Evolutionary conservation across 768 basidiomycete species (phyloP).

Genomic region (Calocybe gangraenosa): DNA sequence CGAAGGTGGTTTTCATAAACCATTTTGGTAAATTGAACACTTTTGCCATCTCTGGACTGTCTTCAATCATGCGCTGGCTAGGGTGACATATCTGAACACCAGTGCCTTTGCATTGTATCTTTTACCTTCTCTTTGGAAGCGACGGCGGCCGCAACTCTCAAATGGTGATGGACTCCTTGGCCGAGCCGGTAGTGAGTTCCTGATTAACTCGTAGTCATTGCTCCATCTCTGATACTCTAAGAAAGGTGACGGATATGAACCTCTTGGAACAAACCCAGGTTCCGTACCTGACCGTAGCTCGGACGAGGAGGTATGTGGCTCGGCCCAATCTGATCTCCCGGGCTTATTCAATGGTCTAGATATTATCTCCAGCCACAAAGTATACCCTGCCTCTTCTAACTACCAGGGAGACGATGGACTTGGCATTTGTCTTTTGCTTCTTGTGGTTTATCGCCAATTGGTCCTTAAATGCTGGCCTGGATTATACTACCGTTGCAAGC

Average conservation of each 20-base stretch:
- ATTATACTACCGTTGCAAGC: slow-evolving; percentile 91
- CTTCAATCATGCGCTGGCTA: slow-evolving; percentile 21
- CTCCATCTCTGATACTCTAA: not conserved
- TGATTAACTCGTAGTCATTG: not conserved
- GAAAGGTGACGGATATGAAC: slow-evolving; percentile 20
- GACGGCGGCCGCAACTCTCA: not conserved
- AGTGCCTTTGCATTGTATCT: slow-evolving; percentile 86
- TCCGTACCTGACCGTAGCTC: not conserved
- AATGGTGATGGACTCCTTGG: not conserved
- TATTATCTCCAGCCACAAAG: not conserved
- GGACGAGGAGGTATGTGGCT: slow-evolving; percentile 8
- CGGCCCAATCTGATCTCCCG: not conserved
- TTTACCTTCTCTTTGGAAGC: slow-evolving; percentile 38
- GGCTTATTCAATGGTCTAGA: slow-evolving; percentile 2
- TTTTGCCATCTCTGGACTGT: not conserved
- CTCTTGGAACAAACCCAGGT: slow-evolving; percentile 19
- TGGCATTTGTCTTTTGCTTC: slow-evolving; percentile 80
- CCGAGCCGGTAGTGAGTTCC: slow-evolving; percentile 5
- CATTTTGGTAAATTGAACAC: slow-evolving; percentile 62
- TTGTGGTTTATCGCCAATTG: slow-evolving; percentile 97
- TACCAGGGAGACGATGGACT: slow-evolving; percentile 62
- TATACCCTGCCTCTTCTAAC: slow-evolving; percentile 41
- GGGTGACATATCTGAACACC: slow-evolving; percentile 89
- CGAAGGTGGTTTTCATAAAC: slow-evolving; percentile 75
- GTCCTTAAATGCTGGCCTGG: slow-evolving; percentile 78